Percentiles rank a stretch among this genome's conserved stretches.
phyloP scores from a whole-genome alignment of 139 green algal genomes.

The Closterium sp. region DNA sequence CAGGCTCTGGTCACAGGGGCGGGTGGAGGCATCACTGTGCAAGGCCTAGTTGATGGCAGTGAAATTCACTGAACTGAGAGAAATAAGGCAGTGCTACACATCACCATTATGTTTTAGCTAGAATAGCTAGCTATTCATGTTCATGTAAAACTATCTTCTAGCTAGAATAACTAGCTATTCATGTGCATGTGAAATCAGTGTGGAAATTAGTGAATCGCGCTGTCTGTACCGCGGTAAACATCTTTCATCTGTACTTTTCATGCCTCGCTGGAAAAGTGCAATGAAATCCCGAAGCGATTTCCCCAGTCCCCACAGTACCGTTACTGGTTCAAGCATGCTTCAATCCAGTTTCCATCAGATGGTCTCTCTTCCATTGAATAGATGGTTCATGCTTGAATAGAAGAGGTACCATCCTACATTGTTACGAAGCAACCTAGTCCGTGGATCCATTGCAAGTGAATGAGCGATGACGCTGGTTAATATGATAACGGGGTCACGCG shows the following conservation, averaged over 20 bases:
- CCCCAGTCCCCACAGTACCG: background rate
- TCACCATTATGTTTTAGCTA: no score
- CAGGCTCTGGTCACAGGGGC: slow-evolving; percentile 4
- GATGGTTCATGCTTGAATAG: background rate
- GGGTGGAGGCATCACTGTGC: slow-evolving; percentile 8
- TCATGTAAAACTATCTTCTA: no score
- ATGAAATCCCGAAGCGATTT: background rate
- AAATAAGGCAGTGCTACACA: no score
- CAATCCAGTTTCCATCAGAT: background rate
- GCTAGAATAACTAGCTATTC: no score
- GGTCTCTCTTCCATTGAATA: background rate
- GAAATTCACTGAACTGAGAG: slow-evolving; percentile 31
- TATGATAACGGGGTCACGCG: background rate
- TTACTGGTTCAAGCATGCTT: background rate
- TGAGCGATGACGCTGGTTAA: background rate
- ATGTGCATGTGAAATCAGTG: no score
- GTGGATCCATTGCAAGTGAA: background rate
- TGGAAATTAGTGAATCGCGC: no score
- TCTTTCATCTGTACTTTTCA: no score
- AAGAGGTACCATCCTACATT: background rate
- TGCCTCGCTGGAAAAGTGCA: no score
- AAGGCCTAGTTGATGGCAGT: slow-evolving; percentile 7
- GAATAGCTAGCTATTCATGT: no score
- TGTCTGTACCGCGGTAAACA: no score
- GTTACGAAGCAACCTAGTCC: background rate